phyloP scores from a whole-genome alignment of 169 alveolate genomes.

The Babesia bovis region DNA sequence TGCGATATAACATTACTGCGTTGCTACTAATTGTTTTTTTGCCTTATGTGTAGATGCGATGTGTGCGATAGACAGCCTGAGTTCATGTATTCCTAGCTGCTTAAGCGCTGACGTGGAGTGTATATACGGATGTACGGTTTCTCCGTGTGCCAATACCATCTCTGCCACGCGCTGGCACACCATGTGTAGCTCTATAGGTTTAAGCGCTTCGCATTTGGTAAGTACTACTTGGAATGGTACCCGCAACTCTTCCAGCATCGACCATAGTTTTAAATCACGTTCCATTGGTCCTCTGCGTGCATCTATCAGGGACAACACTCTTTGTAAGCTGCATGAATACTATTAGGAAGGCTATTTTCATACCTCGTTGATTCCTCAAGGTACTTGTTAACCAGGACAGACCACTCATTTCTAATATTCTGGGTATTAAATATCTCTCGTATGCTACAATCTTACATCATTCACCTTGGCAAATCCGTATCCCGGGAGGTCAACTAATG shows the following conservation, averaged over 20 bases:
- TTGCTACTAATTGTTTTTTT: slow-evolving; percentile 5
- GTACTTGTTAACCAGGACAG: slow-evolving; percentile 73
- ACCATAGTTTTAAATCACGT: slow-evolving; percentile 74
- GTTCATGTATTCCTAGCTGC: slow-evolving; percentile 54
- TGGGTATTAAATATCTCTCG: not conserved
- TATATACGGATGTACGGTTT: slow-evolving; percentile 41
- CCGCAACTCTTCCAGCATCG: slow-evolving; percentile 75
- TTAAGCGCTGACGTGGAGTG: slow-evolving; percentile 60
- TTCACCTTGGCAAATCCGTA: slow-evolving; percentile 83
- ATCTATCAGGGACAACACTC: slow-evolving; percentile 79
- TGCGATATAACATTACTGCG: too few relatives aligned
- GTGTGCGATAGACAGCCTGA: slow-evolving; percentile 58
- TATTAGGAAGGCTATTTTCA: not conserved
- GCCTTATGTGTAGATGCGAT: slow-evolving; percentile 34
- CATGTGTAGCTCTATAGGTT: slow-evolving; percentile 57
- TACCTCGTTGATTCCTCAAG: slow-evolving; percentile 63
- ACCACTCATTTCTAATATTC: slow-evolving; percentile 74
- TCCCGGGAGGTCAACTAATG: slow-evolving; percentile 87
- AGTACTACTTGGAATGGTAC: slow-evolving; percentile 79
- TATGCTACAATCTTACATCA: slow-evolving; percentile 62
- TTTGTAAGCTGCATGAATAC: slow-evolving; percentile 57
- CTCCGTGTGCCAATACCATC: slow-evolving; percentile 52
- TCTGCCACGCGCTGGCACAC: slow-evolving; percentile 32
- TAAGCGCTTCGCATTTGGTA: slow-evolving; percentile 78
- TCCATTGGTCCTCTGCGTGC: slow-evolving; percentile 71